These are phyloP conservation scores for Suillus bovinus DNA, from an alignment of 768 basidiomycete species.

Conservation along the genomic window DNA sequence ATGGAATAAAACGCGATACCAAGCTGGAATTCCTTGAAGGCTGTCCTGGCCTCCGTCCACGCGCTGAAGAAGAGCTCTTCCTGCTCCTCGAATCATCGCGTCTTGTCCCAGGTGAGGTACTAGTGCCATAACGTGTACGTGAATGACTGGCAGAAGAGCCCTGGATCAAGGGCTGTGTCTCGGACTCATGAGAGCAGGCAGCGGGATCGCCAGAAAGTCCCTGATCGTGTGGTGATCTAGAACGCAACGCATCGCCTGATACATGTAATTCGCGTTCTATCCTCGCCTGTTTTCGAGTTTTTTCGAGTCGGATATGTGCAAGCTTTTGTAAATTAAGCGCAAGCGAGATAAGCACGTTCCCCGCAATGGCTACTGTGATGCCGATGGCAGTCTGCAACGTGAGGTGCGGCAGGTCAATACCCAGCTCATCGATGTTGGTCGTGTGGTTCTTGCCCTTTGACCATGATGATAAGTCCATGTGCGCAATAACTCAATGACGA, in stretches of 20 bases:
- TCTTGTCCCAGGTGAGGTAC: slow-evolving; percentile 5
- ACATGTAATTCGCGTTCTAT: slow-evolving; percentile 16
- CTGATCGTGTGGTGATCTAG: neutral
- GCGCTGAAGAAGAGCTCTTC: slow-evolving; percentile 22
- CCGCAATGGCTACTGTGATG: slow-evolving; percentile 78
- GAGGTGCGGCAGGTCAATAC: slow-evolving; percentile 53
- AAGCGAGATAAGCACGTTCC: slow-evolving; percentile 86
- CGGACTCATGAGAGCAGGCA: slow-evolving; percentile 8
- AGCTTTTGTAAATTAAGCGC: slow-evolving; percentile 94
- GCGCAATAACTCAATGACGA: neutral
- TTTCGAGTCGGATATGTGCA: slow-evolving; percentile 73
- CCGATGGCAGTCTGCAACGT: slow-evolving; percentile 65
- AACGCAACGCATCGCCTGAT: neutral
- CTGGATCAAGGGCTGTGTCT: slow-evolving; percentile 30
- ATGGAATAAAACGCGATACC: slow-evolving; percentile 37
- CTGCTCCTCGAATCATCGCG: slow-evolving; percentile 30
- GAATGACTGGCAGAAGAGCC: neutral
- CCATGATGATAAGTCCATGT: slow-evolving; percentile 14
- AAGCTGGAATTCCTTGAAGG: slow-evolving; percentile 32
- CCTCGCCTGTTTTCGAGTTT: slow-evolving; percentile 25
- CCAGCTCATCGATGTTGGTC: slow-evolving; percentile 14
- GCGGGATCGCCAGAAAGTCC: neutral
- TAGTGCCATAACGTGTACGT: slow-evolving; percentile 22
- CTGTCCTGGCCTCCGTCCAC: slow-evolving; percentile 17
- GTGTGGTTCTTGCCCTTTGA: slow-evolving; percentile 7